These are phyloP conservation scores for Wallacemonas sp. DNA, from an alignment of 208 protist genomes.

Conservation along the genomic window DNA sequence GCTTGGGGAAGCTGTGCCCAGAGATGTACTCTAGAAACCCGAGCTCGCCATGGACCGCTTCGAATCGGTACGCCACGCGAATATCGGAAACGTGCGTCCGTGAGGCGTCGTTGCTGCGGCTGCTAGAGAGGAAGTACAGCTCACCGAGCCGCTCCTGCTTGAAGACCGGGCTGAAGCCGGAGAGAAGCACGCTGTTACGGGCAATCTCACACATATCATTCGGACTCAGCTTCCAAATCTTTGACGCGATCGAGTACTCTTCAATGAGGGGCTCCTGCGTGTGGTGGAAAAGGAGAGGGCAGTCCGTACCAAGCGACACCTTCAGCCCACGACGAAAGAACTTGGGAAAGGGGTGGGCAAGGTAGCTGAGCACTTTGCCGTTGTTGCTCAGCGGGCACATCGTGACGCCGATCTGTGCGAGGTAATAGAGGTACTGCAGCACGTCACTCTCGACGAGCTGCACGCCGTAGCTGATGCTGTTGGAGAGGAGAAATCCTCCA, in stretches of 20 bases:
- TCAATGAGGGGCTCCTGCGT: conserved; percentile 94
- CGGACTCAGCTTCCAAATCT: conserved; percentile 91
- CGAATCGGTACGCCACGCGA: conserved; percentile 89
- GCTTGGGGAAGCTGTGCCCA: conserved; percentile 71
- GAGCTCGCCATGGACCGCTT: conserved; percentile 90
- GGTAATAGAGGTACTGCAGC: conserved; percentile 99
- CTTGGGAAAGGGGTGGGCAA: conserved; percentile 93
- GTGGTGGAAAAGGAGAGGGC: conserved; percentile 96
- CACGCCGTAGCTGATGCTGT: conserved; percentile 97
- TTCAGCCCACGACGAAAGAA: conserved; percentile 96
- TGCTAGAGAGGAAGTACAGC: conserved; percentile 87
- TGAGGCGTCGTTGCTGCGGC: conserved; percentile 78
- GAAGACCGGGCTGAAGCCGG: conserved; percentile 78
- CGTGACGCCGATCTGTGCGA: conserved; percentile 97
- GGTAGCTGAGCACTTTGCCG: conserved; percentile 97
- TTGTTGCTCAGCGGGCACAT: conserved; percentile 99
- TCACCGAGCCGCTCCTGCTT: conserved; percentile 87
- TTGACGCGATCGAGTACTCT: conserved; percentile 93
- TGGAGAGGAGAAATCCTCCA: conserved; percentile 92
- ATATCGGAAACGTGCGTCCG: conserved; percentile 87
- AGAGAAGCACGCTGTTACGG: conserved; percentile 86
- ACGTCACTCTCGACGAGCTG: conserved; percentile 88
- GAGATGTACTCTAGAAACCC: conserved; percentile 82
- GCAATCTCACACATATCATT: conserved; percentile 94
- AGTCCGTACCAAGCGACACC: conserved; percentile 97